A percentile compares a stretch with the other conserved stretches of the same genome.
phyloP scores from a whole-genome alignment of 768 basidiomycete genomes.

The Daedaleopsis sinensis region DNA sequence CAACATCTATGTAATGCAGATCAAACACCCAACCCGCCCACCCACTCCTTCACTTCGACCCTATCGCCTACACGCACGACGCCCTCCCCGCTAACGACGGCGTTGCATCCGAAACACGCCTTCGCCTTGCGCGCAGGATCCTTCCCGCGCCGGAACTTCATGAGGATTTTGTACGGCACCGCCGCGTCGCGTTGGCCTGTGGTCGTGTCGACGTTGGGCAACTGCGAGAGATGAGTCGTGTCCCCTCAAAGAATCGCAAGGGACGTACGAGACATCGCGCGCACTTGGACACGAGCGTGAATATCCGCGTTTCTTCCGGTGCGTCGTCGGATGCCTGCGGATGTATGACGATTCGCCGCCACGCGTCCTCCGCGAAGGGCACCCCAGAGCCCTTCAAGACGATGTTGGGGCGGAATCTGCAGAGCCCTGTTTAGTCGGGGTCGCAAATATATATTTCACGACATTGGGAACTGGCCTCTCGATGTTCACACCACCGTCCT shows the following conservation, averaged over 20 bases:
- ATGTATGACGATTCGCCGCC: conserved; percentile 62
- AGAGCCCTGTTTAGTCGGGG: background rate
- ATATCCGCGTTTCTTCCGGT: conserved; percentile 27
- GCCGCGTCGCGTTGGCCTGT: conserved; percentile 70
- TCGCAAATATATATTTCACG: background rate
- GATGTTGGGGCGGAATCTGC: conserved; percentile 79
- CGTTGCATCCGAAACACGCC: conserved; percentile 73
- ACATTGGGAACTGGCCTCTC: conserved; percentile 51
- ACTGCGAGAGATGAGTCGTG: conserved; percentile 39
- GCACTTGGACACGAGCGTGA: conserved; percentile 70
- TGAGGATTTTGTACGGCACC: conserved; percentile 74
- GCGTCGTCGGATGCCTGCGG: conserved; percentile 41
- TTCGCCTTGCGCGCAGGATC: conserved; percentile 50
- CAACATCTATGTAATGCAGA: background rate
- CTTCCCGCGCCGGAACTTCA: conserved; percentile 69
- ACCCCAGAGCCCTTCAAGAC: conserved; percentile 63
- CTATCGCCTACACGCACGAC: conserved; percentile 62
- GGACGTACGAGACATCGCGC: conserved; percentile 68
- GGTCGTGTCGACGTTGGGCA: conserved; percentile 71
- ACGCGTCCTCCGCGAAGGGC: conserved; percentile 73
- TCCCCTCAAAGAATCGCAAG: background rate
- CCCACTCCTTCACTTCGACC: conserved; percentile 39
- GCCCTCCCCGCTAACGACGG: conserved; percentile 52
- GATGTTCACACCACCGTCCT: conserved; percentile 48
- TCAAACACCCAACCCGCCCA: conserved; percentile 20